Conservation (phyloP, 345 rosid genomes). For the Reutealis trisperma region DNA sequence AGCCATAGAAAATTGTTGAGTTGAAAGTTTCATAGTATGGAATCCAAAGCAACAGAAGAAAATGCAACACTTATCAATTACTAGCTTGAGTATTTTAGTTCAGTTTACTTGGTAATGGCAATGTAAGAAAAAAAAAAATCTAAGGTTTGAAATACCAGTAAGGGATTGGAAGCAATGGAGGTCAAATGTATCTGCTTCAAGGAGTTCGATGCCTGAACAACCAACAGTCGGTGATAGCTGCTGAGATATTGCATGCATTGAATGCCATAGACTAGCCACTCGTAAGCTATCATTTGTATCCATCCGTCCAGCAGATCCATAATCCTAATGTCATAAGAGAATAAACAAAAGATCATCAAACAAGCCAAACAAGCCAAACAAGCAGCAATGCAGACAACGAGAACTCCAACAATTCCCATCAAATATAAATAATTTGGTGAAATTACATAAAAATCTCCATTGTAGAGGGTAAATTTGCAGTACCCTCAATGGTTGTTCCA, state of each 20-base stretch:
- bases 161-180: conserved; percentile 96
- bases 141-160: conserved; percentile 49
- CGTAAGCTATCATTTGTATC: conserved; percentile 96
- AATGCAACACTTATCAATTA: background rate
- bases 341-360: background rate
- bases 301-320: conserved; percentile 93
- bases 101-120: background rate
- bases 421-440: background rate
- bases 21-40: background rate
- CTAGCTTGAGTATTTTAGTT: background rate
- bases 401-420: background rate
- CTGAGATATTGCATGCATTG: conserved; percentile 99
- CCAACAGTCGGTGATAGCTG: conserved; percentile 88
- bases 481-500: background rate
- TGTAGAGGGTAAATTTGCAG: background rate
- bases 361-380: background rate
- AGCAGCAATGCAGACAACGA: background rate
- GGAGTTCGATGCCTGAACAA: conserved; percentile 92
- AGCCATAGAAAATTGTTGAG: background rate
- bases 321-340: conserved; percentile 50
- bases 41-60: background rate
- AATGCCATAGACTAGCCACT: conserved; percentile 99
- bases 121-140: background rate
- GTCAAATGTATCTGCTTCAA: conserved; percentile 93
- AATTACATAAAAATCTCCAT: background rate